These are phyloP conservation scores for Yarrowia sp. DNA, from an alignment of 805 yeast species.

Conservation along the genomic window DNA sequence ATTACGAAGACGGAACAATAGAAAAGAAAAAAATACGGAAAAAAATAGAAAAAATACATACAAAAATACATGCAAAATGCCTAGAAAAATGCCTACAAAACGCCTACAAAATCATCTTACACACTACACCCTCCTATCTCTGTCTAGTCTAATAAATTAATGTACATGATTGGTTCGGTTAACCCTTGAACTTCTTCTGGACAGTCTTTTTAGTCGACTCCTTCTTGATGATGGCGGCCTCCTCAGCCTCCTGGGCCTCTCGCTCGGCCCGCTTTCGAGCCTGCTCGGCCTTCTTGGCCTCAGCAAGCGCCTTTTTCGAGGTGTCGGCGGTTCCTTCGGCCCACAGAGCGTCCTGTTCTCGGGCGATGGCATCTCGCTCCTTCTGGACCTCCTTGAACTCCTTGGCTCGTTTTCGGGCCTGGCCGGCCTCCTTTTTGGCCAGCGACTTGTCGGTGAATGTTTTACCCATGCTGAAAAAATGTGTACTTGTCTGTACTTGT, in stretches of 20 bases:
- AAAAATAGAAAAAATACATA: too few relatives aligned
- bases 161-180: conserved; percentile 11
- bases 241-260: conserved; percentile 15
- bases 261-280: conserved; percentile 17
- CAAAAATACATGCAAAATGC: too few relatives aligned
- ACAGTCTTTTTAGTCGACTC: conserved; percentile 22
- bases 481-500: background rate
- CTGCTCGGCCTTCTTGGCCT: conserved; percentile 21
- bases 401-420: conserved; percentile 25
- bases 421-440: conserved; percentile 25
- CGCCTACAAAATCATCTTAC: too few relatives aligned
- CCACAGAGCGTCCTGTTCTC: conserved; percentile 4
- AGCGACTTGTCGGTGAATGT: conserved; percentile 19
- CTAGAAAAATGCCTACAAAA: too few relatives aligned
- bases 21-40: too few relatives aligned
- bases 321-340: conserved; percentile 8
- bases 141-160: too few relatives aligned
- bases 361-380: conserved; percentile 14
- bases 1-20: too few relatives aligned
- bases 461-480: conserved; percentile 23
- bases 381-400: conserved; percentile 6
- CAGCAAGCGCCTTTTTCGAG: conserved; percentile 23
- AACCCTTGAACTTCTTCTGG: conserved; percentile 21
- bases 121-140: too few relatives aligned
- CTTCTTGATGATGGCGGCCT: conserved; percentile 18